Conservation (phyloP, 75 land plant species). For the Cupressus sempervirens region DNA sequence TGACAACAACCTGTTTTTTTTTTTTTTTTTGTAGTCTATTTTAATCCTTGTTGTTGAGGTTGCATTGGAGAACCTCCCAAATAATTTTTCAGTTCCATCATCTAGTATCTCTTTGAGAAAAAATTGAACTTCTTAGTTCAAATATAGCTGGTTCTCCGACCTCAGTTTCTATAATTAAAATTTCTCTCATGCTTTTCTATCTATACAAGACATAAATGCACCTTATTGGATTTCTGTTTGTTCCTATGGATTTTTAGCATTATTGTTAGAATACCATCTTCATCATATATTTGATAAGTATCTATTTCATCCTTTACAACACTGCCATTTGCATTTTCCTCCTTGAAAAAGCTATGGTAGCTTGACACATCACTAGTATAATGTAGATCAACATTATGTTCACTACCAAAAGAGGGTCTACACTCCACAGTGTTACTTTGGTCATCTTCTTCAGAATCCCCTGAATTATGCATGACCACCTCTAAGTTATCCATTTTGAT, state of each 20-base stretch:
- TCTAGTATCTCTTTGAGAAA: neutral
- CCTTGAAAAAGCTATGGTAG: neutral
- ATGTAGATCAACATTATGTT: neutral
- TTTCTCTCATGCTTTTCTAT: slow-evolving; percentile 5
- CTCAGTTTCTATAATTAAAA: neutral
- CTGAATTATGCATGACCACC: neutral
- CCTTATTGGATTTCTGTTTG: slow-evolving; percentile 11
- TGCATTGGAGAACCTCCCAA: slow-evolving; percentile 16
- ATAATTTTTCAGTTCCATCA: slow-evolving; percentile 18
- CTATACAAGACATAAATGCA: neutral
- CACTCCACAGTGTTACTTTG: neutral
- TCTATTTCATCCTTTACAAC: too few relatives aligned
- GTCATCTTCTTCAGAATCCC: slow-evolving; percentile 26
- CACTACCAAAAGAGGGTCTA: neutral
- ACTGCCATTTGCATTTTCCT: neutral
- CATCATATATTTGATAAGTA: too few relatives aligned
- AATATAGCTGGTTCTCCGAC: neutral
- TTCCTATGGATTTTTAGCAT: slow-evolving; percentile 22
- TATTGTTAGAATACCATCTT: too few relatives aligned
- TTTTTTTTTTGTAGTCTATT: too few relatives aligned
- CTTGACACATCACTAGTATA: neutral
- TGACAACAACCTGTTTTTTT: slow-evolving; percentile 17
- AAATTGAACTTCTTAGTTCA: neutral
- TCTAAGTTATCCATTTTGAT: neutral
- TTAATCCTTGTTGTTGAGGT: slow-evolving; percentile 6